Evolutionary conservation across 805 yeast genomes (phyloP), one percentile per base, ranked within the genome.

Genomic region (Saccharomycopsis sp.): DNA sequence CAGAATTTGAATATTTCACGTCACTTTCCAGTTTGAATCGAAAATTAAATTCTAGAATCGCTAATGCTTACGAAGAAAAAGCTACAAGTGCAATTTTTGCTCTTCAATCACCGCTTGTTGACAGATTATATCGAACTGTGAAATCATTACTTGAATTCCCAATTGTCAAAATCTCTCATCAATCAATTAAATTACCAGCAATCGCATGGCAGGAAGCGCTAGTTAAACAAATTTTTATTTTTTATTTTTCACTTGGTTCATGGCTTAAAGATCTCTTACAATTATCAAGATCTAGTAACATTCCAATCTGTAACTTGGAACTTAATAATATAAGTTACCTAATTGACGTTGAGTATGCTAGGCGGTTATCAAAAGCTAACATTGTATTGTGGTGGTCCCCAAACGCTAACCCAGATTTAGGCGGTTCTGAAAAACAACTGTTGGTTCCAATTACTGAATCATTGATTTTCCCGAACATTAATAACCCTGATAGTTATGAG

Each of bases 341-440:
- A 54, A 83, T 90, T 48, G 99, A 93, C 61, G 72, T 90, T 34
- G 79, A 79, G 44, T 93, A 86, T 60, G 95, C 97, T 0, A 70
- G 98, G 55, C 70, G 79, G 41, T 69, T 93, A 45, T 67, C 67
- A 16, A 71, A 77, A 38, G 74, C 76, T 39, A 76, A 79, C 48
- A 74, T 85, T 33, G 81, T 90, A 4, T 65, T 94, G 24, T 93
- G 98, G 97, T 93, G 98, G 97, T 85, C 95, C 0, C 75, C 80
- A 3, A 70, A 71, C 14, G 48, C 55, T 16, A 84, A 90, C 1
- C 90, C 96, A 0, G 96, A 87, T 56, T 81, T 76, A 56, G 97
- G 96, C 24, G 96, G 95, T 1, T 57, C 66, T 35, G 89, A 87
- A 59, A 75, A 72, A 54, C 93, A 84, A 55, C 67, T 65, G 7